Conservation (phyloP, 441 rosid genomes). For the Bruguiera hainesii region DNA sequence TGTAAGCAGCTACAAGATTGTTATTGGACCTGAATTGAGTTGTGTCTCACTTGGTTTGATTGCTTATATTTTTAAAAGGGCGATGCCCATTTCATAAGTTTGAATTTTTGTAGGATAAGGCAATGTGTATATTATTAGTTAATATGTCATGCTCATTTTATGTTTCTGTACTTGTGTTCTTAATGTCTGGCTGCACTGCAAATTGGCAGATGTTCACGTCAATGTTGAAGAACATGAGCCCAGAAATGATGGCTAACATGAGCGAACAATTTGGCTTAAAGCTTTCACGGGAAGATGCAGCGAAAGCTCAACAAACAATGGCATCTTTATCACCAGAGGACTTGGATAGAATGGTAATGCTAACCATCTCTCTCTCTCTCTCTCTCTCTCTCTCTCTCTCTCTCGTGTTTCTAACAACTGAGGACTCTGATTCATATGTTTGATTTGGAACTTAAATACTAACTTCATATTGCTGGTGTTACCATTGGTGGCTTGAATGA, state of each 20-base stretch:
- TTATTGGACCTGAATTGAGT: too few relatives aligned
- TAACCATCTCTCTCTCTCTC: background rate
- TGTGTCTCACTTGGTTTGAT: too few relatives aligned
- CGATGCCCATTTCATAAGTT: too few relatives aligned
- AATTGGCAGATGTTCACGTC: constrained; percentile 69
- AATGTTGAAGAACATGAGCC: constrained; percentile 87
- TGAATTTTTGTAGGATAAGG: too few relatives aligned
- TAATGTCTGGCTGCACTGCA: constrained; percentile 14
- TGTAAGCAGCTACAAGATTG: too few relatives aligned
- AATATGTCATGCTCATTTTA: background rate
- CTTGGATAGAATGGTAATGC: constrained; percentile 79
- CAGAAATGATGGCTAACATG: constrained; percentile 95
- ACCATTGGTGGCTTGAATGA: too few relatives aligned
- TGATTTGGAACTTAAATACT: too few relatives aligned
- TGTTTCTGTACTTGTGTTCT: background rate
- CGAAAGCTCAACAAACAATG: constrained; percentile 88
- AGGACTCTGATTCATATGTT: too few relatives aligned
- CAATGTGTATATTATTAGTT: background rate
- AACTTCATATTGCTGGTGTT: too few relatives aligned
- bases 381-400: background rate
- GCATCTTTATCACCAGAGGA: constrained; percentile 75
- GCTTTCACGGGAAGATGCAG: constrained; percentile 83
- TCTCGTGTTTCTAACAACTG: too few relatives aligned
- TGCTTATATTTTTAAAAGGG: too few relatives aligned
- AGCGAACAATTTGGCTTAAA: constrained; percentile 86